A percentile compares a stretch with the other conserved stretches of the same genome.
These are phyloP conservation scores for Zea luxurians DNA, from an alignment of 176 grass and related monocot species.

Conservation along the genomic window DNA sequence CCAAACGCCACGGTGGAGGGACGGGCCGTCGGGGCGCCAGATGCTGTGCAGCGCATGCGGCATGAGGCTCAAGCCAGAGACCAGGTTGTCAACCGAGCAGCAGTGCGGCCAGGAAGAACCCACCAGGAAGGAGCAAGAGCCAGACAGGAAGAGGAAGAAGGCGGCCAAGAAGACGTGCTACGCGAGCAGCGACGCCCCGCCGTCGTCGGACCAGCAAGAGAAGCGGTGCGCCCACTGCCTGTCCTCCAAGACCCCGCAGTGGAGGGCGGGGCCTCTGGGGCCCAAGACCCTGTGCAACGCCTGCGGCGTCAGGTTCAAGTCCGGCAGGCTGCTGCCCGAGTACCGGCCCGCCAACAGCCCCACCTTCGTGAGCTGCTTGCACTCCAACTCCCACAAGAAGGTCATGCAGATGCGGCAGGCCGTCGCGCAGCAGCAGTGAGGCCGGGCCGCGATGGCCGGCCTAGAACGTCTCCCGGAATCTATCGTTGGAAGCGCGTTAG, in stretches of 20 bases:
- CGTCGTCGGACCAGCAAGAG: slow-evolving; percentile 22
- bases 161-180: slow-evolving; percentile 24
- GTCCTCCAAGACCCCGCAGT: slow-evolving; percentile 80
- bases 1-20: slow-evolving; percentile 71
- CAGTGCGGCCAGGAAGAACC: slow-evolving; percentile 25
- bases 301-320: slow-evolving; percentile 77
- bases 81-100: slow-evolving; percentile 31
- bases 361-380: slow-evolving; percentile 75
- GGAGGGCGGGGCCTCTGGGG: slow-evolving; percentile 67
- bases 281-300: slow-evolving; percentile 85
- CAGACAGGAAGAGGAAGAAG: slow-evolving; percentile 36
- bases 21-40: slow-evolving; percentile 58
- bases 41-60: slow-evolving; percentile 68
- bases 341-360: slow-evolving; percentile 95
- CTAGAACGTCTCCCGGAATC: slow-evolving; percentile 3
- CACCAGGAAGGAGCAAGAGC: slow-evolving; percentile 29
- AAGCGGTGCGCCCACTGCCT: slow-evolving; percentile 77
- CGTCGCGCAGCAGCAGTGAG: slow-evolving; percentile 39
- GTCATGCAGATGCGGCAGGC: slow-evolving; percentile 86
- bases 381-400: slow-evolving; percentile 98
- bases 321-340: slow-evolving; percentile 83
- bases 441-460: not conserved
- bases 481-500: not conserved
- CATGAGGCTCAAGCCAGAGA: slow-evolving; percentile 69
- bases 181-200: not conserved